Evolutionary conservation across 2,329 filamentous ascomycete genomes (phyloP), one percentile per base, ranked within the genome.

Genomic region (Amauroascus verrucosus): DNA sequence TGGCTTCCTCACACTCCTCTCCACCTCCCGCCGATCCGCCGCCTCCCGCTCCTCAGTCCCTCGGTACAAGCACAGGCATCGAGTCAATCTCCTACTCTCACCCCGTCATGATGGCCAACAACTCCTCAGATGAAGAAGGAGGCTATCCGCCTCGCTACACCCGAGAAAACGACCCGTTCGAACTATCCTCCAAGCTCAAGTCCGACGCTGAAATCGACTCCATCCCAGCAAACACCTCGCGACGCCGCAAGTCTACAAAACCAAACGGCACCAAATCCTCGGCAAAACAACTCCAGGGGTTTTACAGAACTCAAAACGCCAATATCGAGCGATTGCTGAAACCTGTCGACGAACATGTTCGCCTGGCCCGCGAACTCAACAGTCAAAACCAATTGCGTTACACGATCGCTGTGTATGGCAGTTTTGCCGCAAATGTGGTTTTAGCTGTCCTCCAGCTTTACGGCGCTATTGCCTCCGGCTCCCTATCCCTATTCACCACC

Each of bases 401-500:
- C 65, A 70, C 72, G 55, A 77, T 85, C 56, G 82, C 82, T 5
- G 80, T 85, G 46, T 75, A 79, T 52, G 82, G 81, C 22, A 81
- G 75, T 35, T 88, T 96, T 61, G 80, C 73, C 1, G 91, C 90
- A 55, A 97, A 97, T 63, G 68, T 96, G 54, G 57, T 86, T 26
- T 77, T 98, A 5, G 82, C 90, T 0, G 77, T 77, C 3, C 76
- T 98, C 16, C 93, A 98, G 70, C 74, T 96, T 35, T 98, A 94
- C 66, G 93, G 85, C 41, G 93, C 93, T 57, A 79, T 88, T 44
- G 81, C 86, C 0, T 95, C 90, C 0, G 83, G 85, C 45, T 96
- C 89, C n/a, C 79, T 97, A 33, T 95, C 91, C 4, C 82, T 98
- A 45, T 96, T 97, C 73, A 96, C 93, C 14, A 98, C 91, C 58